phyloP scores from a whole-genome alignment of 257 asterid genomes.

The Primulina huaijiensis region DNA sequence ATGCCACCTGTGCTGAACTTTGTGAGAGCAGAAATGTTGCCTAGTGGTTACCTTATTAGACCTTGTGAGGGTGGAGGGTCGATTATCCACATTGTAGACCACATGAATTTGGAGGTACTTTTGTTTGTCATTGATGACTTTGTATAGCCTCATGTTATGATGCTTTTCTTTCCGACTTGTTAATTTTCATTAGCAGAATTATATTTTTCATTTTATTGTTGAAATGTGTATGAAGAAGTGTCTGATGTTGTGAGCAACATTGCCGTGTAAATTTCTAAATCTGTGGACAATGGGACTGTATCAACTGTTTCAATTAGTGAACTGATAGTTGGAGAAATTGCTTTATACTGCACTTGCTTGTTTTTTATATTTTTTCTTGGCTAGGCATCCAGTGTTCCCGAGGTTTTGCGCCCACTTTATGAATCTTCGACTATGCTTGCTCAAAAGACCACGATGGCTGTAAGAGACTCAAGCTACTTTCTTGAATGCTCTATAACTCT shows the following conservation, averaged over 20 bases:
- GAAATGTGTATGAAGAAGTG: no score
- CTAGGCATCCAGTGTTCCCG: constrained; percentile 82
- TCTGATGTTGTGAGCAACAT: no score
- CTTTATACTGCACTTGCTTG: not conserved
- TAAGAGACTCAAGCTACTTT: constrained; percentile 28
- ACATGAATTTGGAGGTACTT: constrained; percentile 73
- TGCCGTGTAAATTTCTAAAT: no score
- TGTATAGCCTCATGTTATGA: not conserved
- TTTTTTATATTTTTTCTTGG: constrained; percentile 9
- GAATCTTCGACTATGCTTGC: constrained; percentile 82
- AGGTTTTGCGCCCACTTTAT: constrained; percentile 82
- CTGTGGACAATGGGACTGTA: no score
- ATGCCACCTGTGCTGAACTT: constrained; percentile 83
- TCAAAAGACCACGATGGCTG: constrained; percentile 77
- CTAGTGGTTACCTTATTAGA: constrained; percentile 85
- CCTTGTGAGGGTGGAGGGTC: constrained; percentile 96
- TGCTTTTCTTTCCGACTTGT: not conserved
- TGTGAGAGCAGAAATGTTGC: constrained; percentile 82
- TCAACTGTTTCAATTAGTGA: no score
- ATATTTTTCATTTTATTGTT: not conserved
- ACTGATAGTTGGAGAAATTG: not conserved
- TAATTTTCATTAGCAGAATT: not conserved
- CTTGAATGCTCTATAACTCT: not conserved
- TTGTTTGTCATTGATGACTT: not conserved
- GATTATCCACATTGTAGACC: constrained; percentile 84